Evolutionary conservation across 2,329 filamentous ascomycete genomes (phyloP), one percentile per base, ranked within the genome.

Genomic region (Neofusicoccum ribis): DNA sequence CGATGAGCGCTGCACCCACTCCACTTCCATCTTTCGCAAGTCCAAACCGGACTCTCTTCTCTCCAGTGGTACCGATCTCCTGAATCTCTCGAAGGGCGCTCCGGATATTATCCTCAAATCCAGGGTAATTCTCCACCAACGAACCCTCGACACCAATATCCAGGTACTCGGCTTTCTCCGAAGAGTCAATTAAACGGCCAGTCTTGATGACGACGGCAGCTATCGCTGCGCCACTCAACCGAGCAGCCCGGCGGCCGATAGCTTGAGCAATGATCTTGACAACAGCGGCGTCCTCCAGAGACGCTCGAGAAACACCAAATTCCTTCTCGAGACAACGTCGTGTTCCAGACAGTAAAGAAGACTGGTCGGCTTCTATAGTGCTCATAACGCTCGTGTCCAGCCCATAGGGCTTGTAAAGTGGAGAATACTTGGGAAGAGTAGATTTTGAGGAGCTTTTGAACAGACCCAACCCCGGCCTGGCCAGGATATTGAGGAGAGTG

Each of bases 11-110:
- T 3, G 95, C 95, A 61, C 95, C 95, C n/a, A 97, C 91, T 68
- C 92, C 95, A 69, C 91, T 95, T 54, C 95, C 95, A 76, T 99
- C 95, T 84, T 97, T 97, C 67, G 95, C 95, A 73, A 98, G 95
- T n/a, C 94, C 95, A 73, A 99, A 97, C 64, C 92, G 86, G 69
- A 99, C 91, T 79, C 89, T 91, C 80, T 91, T 89, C 69, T 96
- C 93, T 9, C 93, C 93, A 64, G 85, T 82, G 50, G 83, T 80
- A 3, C 94, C 94, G 71, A 98, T 91, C 66, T 89, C 88, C 14
- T 91, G 85, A 61, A 97, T 88, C 62, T 87, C 88, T 56, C 88
- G 82, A 65, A 98, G 83, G 5, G 91, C 91, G 73, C 96, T 91
- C 68, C 93, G 87, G 68, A 98, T 90, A 82, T 95, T 91, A 63